Conservation (phyloP, 306 rosid genomes). For the Erythrophleum fordii region DNA sequence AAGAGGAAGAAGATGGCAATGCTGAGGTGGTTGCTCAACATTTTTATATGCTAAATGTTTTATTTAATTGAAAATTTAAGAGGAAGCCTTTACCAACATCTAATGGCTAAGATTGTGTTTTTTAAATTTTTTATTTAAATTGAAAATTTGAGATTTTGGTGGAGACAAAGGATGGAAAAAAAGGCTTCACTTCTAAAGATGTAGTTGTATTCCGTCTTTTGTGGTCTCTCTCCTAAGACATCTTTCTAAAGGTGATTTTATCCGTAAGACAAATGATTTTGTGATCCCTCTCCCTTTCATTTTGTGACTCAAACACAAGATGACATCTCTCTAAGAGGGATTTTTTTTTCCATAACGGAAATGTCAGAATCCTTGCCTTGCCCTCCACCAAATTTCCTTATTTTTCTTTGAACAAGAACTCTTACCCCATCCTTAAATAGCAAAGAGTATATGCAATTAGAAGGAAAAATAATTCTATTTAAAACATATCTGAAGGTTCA, state of each 20-base stretch:
- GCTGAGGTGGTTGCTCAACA: background rate
- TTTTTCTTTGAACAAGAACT: background rate
- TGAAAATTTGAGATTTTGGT: too few relatives aligned
- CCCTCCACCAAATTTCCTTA: background rate
- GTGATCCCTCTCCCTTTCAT: background rate
- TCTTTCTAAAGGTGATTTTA: background rate
- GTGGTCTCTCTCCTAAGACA: too few relatives aligned
- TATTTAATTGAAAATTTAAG: background rate
- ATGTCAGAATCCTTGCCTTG: background rate
- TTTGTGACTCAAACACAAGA: conserved; percentile 6
- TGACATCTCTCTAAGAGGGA: background rate
- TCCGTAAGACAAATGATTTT: background rate
- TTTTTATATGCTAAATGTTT: background rate
- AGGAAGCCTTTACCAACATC: background rate
- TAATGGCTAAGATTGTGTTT: too few relatives aligned
- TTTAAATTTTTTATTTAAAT: too few relatives aligned
- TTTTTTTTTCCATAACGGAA: background rate
- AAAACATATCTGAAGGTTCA: background rate
- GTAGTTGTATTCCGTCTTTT: too few relatives aligned
- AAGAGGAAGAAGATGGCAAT: background rate
- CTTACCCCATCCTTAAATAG: background rate
- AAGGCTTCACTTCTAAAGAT: too few relatives aligned
- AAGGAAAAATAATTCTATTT: background rate
- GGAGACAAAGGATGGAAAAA: too few relatives aligned
- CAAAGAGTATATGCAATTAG: background rate